Conservation (phyloP, 2,329 filamentous ascomycete species). For the Aspergillus quadrilineatus region DNA sequence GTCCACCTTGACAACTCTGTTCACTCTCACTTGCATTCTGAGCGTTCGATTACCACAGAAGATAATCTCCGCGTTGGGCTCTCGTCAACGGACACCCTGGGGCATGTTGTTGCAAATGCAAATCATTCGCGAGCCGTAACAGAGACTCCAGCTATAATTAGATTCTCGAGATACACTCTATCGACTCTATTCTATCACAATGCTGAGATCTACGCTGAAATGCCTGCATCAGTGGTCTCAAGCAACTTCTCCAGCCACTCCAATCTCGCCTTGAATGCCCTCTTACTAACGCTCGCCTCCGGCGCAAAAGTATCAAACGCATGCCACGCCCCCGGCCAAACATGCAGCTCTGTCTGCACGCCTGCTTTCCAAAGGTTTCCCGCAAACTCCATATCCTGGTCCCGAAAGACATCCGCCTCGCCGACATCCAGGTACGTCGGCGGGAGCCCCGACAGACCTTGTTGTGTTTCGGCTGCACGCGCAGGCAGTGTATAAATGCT, state of each 20-base stretch:
- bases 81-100: no score
- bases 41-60: no score
- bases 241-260: background rate
- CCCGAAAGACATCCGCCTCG: slow-evolving; percentile 15
- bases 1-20: no score
- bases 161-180: no score
- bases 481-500: slow-evolving; percentile 14
- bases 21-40: no score
- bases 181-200: no score
- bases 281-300: background rate
- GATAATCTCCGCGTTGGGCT: no score
- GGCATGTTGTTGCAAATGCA: no score
- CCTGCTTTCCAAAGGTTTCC: slow-evolving; percentile 9
- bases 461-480: background rate
- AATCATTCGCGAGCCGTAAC: no score
- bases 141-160: no score
- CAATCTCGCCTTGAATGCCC: background rate
- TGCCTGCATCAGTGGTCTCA: background rate
- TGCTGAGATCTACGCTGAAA: no score
- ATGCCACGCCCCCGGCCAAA: slow-evolving; percentile 20
- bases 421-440: slow-evolving; percentile 16
- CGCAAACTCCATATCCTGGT: slow-evolving; percentile 15
- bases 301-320: slow-evolving; percentile 17
- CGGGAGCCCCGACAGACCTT: slow-evolving; percentile 1
- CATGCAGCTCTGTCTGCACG: slow-evolving; percentile 12